Percentiles rank a stretch among this genome's conserved stretches.
These are phyloP conservation scores for Hortaea werneckii DNA, from an alignment of 2,329 filamentous ascomycete species.

Conservation along the genomic window DNA sequence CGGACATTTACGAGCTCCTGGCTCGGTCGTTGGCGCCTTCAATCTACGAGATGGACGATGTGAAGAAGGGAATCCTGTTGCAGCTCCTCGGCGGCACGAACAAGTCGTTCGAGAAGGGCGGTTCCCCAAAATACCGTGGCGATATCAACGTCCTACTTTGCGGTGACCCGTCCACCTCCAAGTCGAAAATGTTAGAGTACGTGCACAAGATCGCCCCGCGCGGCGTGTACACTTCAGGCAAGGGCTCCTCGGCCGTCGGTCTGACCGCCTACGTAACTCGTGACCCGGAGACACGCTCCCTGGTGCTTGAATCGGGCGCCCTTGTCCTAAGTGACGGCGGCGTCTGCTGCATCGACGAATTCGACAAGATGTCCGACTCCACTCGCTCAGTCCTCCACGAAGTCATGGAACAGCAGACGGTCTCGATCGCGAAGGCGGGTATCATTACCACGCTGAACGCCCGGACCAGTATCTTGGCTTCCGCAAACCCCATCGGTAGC, in stretches of 20 bases:
- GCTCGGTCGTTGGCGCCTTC: constrained; percentile 89
- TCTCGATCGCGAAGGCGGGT: constrained; percentile 67
- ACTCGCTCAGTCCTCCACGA: constrained; percentile 67
- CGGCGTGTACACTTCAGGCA: constrained; percentile 66
- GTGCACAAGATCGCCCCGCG: constrained; percentile 96
- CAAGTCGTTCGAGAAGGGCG: constrained; percentile 94
- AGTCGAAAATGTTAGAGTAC: constrained; percentile 89
- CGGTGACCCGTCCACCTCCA: constrained; percentile 91
- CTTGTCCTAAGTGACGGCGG: constrained; percentile 65
- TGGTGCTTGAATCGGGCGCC: constrained; percentile 66
- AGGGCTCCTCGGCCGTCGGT: constrained; percentile 66
- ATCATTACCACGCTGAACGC: constrained; percentile 88
- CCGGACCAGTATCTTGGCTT: constrained; percentile 87
- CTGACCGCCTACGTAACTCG: constrained; percentile 68
- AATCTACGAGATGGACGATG: constrained; percentile 95
- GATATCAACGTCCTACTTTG: constrained; percentile 97
- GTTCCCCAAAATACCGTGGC: constrained; percentile 87
- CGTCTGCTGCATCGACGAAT: constrained; percentile 70
- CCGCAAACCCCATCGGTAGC: constrained; percentile 94
- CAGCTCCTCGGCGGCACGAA: constrained; percentile 97
- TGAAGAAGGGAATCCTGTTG: constrained; percentile 95
- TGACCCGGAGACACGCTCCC: constrained; percentile 61
- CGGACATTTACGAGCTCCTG: constrained; percentile 88
- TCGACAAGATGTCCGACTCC: constrained; percentile 70
- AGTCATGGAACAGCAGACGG: constrained; percentile 74